These are phyloP conservation scores for Pythium oligandrum DNA, from an alignment of 352 stramenopile genomes.

Conservation along the genomic window DNA sequence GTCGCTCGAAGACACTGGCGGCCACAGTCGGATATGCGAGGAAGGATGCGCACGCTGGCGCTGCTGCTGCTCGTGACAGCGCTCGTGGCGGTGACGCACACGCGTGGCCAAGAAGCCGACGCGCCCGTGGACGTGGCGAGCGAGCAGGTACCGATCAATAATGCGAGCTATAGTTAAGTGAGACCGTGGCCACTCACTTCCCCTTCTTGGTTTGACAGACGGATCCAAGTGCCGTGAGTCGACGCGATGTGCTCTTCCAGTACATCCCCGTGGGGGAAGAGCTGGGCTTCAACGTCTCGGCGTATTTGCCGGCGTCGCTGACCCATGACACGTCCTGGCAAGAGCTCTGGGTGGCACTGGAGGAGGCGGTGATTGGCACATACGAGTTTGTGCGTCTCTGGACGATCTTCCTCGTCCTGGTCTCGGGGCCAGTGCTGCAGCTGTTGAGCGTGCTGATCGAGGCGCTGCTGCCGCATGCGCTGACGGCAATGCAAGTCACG, in stretches of 20 bases:
- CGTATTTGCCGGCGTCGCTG: constrained; percentile 39
- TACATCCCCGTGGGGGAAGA: constrained; percentile 12
- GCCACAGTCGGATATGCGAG: constrained; percentile 4
- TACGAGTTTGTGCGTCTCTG: constrained; percentile 63
- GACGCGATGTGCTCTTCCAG: constrained; percentile 17
- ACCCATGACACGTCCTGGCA: constrained; percentile 50
- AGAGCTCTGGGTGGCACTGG: constrained; percentile 50
- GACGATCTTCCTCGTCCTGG: constrained; percentile 43
- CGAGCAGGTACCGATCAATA: neutral
- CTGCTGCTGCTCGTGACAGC: constrained; percentile 9
- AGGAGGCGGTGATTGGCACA: constrained; percentile 45
- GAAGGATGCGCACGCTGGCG: constrained; percentile 6
- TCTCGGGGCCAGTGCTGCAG: constrained; percentile 40
- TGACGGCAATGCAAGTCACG: constrained; percentile 29
- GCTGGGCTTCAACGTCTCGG: constrained; percentile 14
- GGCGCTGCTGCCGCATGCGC: constrained; percentile 57
- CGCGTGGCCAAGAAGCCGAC: constrained; percentile 1
- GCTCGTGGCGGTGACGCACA: constrained; percentile 4
- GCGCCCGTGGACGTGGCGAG: neutral
- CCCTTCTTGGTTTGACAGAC: neutral
- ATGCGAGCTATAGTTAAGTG: neutral
- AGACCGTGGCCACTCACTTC: neutral
- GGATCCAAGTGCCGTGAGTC: too few species aligned
- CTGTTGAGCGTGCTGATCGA: constrained; percentile 39
- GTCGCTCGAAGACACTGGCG: constrained; percentile 4